Conservation (phyloP, 768 basidiomycete species). For the Lenzites betulinus region DNA sequence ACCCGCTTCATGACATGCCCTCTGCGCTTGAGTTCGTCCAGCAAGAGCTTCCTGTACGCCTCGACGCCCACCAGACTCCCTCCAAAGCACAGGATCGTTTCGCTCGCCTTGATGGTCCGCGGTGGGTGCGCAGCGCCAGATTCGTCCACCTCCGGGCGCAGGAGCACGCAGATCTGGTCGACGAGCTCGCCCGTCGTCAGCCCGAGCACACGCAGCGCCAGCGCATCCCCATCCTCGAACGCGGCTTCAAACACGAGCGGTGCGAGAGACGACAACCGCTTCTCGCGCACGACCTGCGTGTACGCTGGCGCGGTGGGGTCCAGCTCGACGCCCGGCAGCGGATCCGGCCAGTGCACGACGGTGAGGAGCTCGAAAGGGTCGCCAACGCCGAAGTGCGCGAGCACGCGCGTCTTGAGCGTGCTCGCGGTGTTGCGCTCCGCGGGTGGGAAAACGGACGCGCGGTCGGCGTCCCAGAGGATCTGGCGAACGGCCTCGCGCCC, state of each 20-base stretch:
- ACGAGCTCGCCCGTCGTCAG: slow-evolving; percentile 57
- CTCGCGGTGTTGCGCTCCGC: slow-evolving; percentile 5
- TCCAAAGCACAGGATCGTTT: slow-evolving; percentile 72
- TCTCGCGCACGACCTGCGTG: slow-evolving; percentile 54
- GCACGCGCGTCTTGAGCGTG: slow-evolving; percentile 48
- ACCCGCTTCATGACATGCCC: slow-evolving; percentile 69
- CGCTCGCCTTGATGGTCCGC: slow-evolving; percentile 47
- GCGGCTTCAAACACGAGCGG: slow-evolving; percentile 80
- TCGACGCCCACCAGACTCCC: slow-evolving; percentile 74
- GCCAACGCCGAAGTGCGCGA: slow-evolving; percentile 56
- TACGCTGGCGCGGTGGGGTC: slow-evolving; percentile 23
- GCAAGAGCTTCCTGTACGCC: slow-evolving; percentile 53
- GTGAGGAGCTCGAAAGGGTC: slow-evolving; percentile 66
- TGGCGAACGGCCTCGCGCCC: slow-evolving; percentile 76
- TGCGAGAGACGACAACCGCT: slow-evolving; percentile 70
- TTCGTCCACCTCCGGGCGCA: slow-evolving; percentile 39
- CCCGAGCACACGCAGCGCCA: slow-evolving; percentile 62
- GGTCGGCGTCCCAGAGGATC: slow-evolving; percentile 58
- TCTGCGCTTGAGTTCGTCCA: slow-evolving; percentile 55
- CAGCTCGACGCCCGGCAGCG: slow-evolving; percentile 31
- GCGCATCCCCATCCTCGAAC: slow-evolving; percentile 64
- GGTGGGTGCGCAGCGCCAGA: slow-evolving; percentile 2
- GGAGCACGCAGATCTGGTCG: slow-evolving; percentile 56
- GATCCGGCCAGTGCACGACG: slow-evolving; percentile 66
- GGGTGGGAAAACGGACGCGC: slow-evolving; percentile 40